Evolutionary conservation across 768 basidiomycete species (phyloP).

Genomic region (Termitomyces sp.): DNA sequence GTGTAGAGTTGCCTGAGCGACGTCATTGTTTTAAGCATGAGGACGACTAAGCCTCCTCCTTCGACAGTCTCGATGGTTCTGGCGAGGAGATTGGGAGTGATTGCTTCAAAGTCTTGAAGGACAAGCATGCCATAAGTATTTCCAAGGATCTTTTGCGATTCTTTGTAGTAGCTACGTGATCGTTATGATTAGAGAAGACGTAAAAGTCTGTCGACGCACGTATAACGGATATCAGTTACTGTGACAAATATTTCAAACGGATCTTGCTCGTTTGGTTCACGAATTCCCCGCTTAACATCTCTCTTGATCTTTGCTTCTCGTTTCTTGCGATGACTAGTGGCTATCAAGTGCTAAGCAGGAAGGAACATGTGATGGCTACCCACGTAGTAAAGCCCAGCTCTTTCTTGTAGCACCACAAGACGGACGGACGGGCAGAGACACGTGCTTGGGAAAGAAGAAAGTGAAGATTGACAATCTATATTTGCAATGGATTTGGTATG

Average conservation of each 20-base stretch:
- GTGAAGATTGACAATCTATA: constrained; percentile 88
- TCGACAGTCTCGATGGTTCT: constrained; percentile 98
- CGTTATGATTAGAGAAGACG: not conserved
- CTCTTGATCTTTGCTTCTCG: constrained; percentile 95
- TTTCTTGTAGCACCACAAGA: constrained; percentile 99
- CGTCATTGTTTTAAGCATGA: constrained; percentile 92
- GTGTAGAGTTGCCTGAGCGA: constrained; percentile 88
- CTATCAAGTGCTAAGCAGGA: not conserved
- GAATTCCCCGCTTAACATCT: constrained; percentile 89
- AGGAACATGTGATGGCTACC: constrained; percentile 19
- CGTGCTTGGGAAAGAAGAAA: constrained; percentile 89
- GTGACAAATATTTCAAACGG: constrained; percentile 98
- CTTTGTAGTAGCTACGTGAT: constrained; percentile 12
- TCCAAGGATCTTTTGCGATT: constrained; percentile 48
- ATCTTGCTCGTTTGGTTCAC: constrained; percentile 92
- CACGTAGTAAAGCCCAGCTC: constrained; percentile 94
- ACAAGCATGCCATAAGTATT: constrained; percentile 98
- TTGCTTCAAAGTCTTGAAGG: constrained; percentile 95
- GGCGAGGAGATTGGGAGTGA: constrained; percentile 95
- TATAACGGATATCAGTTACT: constrained; percentile 98
- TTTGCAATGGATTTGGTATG: not conserved
- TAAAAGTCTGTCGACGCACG: constrained; percentile 41
- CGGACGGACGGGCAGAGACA: constrained; percentile 83
- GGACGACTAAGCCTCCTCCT: constrained; percentile 85
- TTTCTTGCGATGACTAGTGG: constrained; percentile 84